Base-by-base conservation (phyloP, 139 green algal species). In the Chlorella vulgaris region DNA sequence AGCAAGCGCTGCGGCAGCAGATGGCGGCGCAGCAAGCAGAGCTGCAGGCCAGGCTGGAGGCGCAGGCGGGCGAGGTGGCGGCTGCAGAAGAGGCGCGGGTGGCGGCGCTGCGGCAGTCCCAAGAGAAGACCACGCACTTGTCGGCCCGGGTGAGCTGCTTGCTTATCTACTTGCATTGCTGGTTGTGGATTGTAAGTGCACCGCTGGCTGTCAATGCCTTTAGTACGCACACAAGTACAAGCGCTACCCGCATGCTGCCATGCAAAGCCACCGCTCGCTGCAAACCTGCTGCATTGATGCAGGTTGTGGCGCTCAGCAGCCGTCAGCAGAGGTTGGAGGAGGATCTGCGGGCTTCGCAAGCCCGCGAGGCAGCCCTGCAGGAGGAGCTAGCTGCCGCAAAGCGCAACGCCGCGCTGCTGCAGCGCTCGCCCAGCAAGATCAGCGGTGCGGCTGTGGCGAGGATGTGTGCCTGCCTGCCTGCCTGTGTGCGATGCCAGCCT, bases 101-200 rank as follows among this genome's bases (percentile, higher is more conserved):
- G 31, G 61, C 43, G 7, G 78, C 39, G 31, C 60, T 87, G 61
- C 73, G 78, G 24, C 84, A 88, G 19, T 68, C 84, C 18, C 67
- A 74, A 7, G 83, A 86, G 62, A 83, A 84, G 50, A 83, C 80
- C 40, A 73, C 83, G 63, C 87, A 91, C 75, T 82, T 91, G 65
- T 69, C 58, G 53, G 83, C 82, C 31, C 80, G 85, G 29, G 83
- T 87, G 47, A 26, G 78, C 4, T 4, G 35, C 13, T 7, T n/a
- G 61, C 29, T n/a, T n/a, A n/a, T n/a, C n/a, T n/a, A n/a, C n/a
- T n/a, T n/a, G n/a, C n/a, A n/a, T n/a, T n/a, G n/a, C n/a, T n/a
- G 47, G 47, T 58, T 15, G 47, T 58, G 47, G 47, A 15, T 58
- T n/a, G n/a, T n/a, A n/a, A n/a, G n/a, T n/a, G n/a, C n/a, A n/a